Conservation (phyloP, 345 rosid genomes). For the Tarenaya hassleriana region DNA sequence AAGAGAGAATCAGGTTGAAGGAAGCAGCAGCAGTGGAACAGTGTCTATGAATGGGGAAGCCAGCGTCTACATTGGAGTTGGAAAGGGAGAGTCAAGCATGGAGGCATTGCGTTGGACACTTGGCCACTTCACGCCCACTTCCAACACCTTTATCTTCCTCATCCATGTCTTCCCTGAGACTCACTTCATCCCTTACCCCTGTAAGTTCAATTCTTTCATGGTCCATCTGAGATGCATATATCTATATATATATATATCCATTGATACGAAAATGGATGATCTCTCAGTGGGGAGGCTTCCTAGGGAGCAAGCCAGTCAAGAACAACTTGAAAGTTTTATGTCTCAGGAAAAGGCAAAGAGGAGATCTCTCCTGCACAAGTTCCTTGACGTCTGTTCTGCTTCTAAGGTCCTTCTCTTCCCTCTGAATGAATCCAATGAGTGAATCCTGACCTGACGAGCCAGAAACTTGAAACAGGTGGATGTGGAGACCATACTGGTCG, state of each 20-base stretch:
- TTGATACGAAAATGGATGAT: constrained; percentile 12
- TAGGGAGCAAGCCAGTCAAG: constrained; percentile 47
- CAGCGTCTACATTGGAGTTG: constrained; percentile 62
- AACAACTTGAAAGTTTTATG: constrained; percentile 52
- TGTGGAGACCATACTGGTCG: constrained; percentile 66
- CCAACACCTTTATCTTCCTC: constrained; percentile 42
- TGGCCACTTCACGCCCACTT: constrained; percentile 30
- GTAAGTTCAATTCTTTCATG: constrained; percentile 35
- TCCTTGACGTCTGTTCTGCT: constrained; percentile 40
- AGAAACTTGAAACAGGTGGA: constrained; percentile 38
- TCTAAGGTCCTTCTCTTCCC: constrained; percentile 39
- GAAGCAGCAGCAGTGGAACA: constrained; percentile 32
- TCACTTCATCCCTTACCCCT: constrained; percentile 57
- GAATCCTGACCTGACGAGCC: constrained; percentile 6
- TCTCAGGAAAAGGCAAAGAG: constrained; percentile 59
- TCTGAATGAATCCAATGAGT: constrained; percentile 8
- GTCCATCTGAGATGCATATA: too few species aligned
- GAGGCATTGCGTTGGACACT: constrained; percentile 77
- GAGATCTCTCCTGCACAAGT: constrained; percentile 47
- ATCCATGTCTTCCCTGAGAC: constrained; percentile 60
- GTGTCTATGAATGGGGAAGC: constrained; percentile 46
- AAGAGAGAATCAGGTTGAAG: constrained; percentile 32
- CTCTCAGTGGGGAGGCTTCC: constrained; percentile 62
- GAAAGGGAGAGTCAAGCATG: constrained; percentile 71
- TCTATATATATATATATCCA: too few species aligned